phyloP scores from a whole-genome alignment of 2,329 filamentous ascomycete species.

The Arthrinium phaeospermum region DNA sequence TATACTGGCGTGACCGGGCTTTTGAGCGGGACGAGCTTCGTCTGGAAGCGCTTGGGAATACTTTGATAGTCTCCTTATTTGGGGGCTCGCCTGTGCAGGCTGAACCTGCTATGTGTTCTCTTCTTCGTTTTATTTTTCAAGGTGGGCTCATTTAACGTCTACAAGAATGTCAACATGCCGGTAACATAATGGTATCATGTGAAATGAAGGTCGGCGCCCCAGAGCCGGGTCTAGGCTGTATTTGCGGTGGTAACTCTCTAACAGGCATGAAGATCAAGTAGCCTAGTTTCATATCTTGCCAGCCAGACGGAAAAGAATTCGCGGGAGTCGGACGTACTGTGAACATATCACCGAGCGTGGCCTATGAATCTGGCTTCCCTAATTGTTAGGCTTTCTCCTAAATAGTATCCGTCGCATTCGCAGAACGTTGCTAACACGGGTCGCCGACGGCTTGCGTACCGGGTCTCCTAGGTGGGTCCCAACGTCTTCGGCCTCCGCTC shows the following conservation, averaged over 20 bases:
- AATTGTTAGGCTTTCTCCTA: neutral
- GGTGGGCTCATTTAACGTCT: neutral
- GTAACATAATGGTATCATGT: no score
- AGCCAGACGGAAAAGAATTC: neutral
- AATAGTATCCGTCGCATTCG: neutral
- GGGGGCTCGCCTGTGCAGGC: no score
- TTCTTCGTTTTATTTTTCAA: neutral
- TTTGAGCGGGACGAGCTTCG: slow-evolving; percentile 48
- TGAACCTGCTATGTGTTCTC: neutral
- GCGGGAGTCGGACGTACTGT: neutral
- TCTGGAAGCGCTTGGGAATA: slow-evolving; percentile 38
- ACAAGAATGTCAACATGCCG: no score
- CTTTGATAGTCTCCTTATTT: neutral
- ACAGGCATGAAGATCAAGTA: no score
- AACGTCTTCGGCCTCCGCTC: slow-evolving; percentile 1
- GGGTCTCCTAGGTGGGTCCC: neutral
- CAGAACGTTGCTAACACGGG: neutral
- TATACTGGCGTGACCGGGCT: slow-evolving; percentile 58
- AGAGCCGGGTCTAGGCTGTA: no score
- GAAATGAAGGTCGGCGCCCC: no score
- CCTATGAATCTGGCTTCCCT: neutral
- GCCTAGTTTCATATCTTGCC: neutral
- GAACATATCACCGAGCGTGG: neutral
- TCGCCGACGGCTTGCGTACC: slow-evolving; percentile 2
- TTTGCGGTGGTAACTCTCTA: no score